Percentiles rank a stretch among this genome's conserved stretches.
Conservation (phyloP, 495 filamentous ascomycete species). For the Aspergillus carlsbadensis region DNA sequence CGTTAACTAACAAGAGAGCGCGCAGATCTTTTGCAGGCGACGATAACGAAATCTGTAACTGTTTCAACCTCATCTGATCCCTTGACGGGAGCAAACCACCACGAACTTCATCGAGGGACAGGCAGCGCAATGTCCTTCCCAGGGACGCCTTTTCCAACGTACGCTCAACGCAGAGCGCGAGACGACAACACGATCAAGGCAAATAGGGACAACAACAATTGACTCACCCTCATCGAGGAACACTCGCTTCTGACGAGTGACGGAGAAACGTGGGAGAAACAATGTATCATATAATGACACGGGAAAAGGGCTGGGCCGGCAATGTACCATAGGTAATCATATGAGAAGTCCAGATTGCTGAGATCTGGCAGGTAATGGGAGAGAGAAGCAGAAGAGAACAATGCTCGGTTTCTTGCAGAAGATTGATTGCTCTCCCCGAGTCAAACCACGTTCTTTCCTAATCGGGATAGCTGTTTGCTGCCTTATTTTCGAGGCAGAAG, state of each 20-base stretch:
- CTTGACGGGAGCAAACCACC: not conserved
- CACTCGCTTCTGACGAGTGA: not conserved
- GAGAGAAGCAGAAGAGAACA: not conserved
- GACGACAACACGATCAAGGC: not conserved
- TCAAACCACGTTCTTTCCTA: not conserved
- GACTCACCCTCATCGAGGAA: not conserved
- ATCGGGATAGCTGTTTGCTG: not conserved
- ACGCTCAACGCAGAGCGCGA: not conserved
- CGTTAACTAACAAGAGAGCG: not conserved
- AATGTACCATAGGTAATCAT: not conserved
- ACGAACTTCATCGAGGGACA: constrained; percentile 5
- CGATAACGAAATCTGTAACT: not conserved
- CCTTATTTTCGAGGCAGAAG: not conserved
- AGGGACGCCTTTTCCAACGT: too few relatives aligned
- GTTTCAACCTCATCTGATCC: not conserved
- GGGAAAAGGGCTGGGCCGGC: not conserved
- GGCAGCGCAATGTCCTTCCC: not conserved
- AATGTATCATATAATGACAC: not conserved
- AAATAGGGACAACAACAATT: not conserved
- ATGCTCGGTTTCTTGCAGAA: not conserved
- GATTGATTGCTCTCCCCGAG: not conserved
- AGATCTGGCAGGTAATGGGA: not conserved
- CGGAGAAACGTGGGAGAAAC: too few relatives aligned
- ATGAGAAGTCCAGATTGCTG: not conserved
- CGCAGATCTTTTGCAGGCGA: not conserved